These are phyloP conservation scores for Vachellia collinsii DNA, from an alignment of 306 rosid genomes.

Conservation along the genomic window DNA sequence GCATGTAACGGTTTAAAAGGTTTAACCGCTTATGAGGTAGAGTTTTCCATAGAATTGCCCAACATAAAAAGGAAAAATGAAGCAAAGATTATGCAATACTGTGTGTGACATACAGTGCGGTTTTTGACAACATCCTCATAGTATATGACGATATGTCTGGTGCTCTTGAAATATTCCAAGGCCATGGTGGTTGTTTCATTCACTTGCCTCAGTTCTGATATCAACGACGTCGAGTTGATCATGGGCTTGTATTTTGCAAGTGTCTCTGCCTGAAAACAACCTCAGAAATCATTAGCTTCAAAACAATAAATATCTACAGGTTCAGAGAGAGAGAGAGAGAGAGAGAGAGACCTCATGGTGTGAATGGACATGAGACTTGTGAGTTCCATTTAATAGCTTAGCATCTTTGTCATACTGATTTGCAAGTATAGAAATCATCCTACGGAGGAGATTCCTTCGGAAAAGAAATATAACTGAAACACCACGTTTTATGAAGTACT, in stretches of 20 bases:
- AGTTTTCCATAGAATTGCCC: neutral
- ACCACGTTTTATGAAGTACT: slow-evolving; percentile 75
- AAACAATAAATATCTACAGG: slow-evolving; percentile 21
- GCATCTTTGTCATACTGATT: slow-evolving; percentile 75
- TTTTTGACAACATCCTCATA: slow-evolving; percentile 86
- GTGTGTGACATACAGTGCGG: slow-evolving; percentile 64
- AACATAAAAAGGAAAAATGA: neutral
- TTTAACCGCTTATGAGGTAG: slow-evolving; percentile 1
- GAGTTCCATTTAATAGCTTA: slow-evolving; percentile 84
- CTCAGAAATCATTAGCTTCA: slow-evolving; percentile 25
- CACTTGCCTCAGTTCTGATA: slow-evolving; percentile 65
- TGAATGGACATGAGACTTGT: slow-evolving; percentile 97
- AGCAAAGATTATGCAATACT: slow-evolving; percentile 4
- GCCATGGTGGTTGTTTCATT: slow-evolving; percentile 75
- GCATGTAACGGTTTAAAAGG: neutral
- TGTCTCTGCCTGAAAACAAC: slow-evolving; percentile 76
- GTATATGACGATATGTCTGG: slow-evolving; percentile 69
- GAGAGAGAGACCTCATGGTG: slow-evolving; percentile 73
- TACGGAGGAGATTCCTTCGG: slow-evolving; percentile 91
- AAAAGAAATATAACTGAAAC: slow-evolving; percentile 86
- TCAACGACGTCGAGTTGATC: slow-evolving; percentile 70
- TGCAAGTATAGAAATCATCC: slow-evolving; percentile 89
- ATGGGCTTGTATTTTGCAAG: slow-evolving; percentile 89
- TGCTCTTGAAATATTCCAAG: slow-evolving; percentile 87
- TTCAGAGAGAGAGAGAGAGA: neutral